Conservation (phyloP, 108 stramenopile species). For the Schizochytrium sp. region DNA sequence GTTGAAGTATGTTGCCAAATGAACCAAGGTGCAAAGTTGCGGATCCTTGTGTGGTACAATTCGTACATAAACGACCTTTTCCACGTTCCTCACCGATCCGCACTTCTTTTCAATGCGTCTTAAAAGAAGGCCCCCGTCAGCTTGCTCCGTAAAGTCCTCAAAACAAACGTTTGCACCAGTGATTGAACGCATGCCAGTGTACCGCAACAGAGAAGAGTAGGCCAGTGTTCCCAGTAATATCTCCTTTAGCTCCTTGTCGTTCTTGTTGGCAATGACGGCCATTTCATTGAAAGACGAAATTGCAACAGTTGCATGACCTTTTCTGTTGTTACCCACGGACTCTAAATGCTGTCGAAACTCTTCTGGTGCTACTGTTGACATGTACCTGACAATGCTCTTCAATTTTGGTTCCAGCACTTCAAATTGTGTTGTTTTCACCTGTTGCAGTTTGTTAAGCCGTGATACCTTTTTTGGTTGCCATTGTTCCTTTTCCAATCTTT, state of each 20-base stretch:
- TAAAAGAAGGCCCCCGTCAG: not conserved
- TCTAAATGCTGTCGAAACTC: not conserved
- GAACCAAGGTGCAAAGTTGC: not conserved
- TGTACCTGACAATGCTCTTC: not conserved
- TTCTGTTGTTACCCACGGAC: not conserved
- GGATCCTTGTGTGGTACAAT: not conserved
- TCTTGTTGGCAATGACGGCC: not conserved
- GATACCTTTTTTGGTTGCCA: not conserved
- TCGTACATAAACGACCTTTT: not conserved
- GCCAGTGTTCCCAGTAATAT: not conserved
- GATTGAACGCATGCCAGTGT: conserved; percentile 4
- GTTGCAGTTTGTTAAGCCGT: not conserved
- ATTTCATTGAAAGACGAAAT: not conserved
- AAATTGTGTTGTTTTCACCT: not conserved
- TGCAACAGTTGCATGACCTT: conserved; percentile 11
- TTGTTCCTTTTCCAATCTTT: not conserved
- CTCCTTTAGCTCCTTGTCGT: conserved; percentile 13
- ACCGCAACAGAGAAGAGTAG: not conserved
- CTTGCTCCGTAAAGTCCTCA: conserved; percentile 15
- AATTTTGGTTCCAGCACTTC: not conserved
- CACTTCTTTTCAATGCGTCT: not conserved
- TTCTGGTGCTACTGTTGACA: conserved; percentile 2
- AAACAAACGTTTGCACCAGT: conserved; percentile 8
- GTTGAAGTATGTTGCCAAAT: not conserved
- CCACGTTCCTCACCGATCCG: not conserved